Evolutionary conservation across 345 rosid species (phyloP).

Genomic region (Eucalyptus pumila): DNA sequence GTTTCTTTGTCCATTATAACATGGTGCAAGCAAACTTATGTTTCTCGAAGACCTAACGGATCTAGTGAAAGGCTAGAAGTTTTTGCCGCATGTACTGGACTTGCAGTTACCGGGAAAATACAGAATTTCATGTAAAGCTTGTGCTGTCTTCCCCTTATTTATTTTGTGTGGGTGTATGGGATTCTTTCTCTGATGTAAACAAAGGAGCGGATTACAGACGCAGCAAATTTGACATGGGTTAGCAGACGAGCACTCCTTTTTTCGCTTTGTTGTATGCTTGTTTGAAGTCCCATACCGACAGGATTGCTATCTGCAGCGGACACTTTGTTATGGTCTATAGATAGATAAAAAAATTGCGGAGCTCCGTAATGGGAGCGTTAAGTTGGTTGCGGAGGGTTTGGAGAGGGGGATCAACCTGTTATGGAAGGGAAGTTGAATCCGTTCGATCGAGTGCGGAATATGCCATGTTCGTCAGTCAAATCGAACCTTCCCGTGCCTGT

Average conservation of each 20-base stretch:
- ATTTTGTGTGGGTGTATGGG: background rate
- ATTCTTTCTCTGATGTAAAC: background rate
- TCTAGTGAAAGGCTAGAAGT: background rate
- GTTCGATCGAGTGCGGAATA: background rate
- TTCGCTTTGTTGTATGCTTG: background rate
- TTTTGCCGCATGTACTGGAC: background rate
- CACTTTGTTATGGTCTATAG: background rate
- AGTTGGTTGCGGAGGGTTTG: background rate
- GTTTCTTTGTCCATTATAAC: background rate
- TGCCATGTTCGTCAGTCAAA: background rate
- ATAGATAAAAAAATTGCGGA: background rate
- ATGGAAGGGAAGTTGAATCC: background rate
- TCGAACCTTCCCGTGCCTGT: background rate
- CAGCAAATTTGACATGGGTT: background rate
- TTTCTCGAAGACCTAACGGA: background rate
- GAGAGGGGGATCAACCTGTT: background rate
- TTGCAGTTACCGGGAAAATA: background rate
- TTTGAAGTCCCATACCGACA: background rate
- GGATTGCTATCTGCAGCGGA: background rate
- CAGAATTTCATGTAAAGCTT: background rate
- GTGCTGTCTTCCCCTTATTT: background rate
- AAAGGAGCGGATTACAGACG: background rate
- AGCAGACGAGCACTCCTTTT: background rate
- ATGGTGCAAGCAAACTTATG: background rate
- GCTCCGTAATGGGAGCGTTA: background rate